Evolutionary conservation across 805 yeast species (phyloP).

Genomic region (Wickerhamiella spandovensis): DNA sequence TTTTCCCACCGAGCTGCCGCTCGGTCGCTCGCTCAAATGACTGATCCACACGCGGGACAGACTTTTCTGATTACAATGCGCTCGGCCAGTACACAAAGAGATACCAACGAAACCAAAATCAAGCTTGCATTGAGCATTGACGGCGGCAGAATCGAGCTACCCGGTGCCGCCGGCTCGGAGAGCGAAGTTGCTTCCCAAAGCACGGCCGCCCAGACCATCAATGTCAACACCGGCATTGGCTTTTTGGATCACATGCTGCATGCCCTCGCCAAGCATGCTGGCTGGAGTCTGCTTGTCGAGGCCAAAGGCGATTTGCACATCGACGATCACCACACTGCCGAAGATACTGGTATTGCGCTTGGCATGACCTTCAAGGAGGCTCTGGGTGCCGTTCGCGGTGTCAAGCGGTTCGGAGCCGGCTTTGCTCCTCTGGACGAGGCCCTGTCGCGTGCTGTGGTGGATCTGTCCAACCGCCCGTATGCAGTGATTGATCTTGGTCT

Average conservation of each 20-base stretch:
- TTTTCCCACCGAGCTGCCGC: too few relatives aligned
- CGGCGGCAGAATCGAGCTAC: slow-evolving; percentile 66
- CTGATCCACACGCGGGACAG: not conserved
- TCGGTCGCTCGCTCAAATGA: too few relatives aligned
- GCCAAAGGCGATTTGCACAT: slow-evolving; percentile 91
- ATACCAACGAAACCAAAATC: slow-evolving; percentile 88
- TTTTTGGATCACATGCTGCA: slow-evolving; percentile 95
- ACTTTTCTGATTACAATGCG: slow-evolving; percentile 12
- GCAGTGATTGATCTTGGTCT: slow-evolving; percentile 84
- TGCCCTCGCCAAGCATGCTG: slow-evolving; percentile 91
- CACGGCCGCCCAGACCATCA: slow-evolving; percentile 58
- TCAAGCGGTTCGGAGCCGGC: slow-evolving; percentile 82
- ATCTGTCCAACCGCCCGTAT: slow-evolving; percentile 82
- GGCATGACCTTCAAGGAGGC: slow-evolving; percentile 86
- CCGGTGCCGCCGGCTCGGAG: slow-evolving; percentile 36
- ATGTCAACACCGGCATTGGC: slow-evolving; percentile 84
- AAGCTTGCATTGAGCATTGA: slow-evolving; percentile 72
- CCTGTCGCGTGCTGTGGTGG: slow-evolving; percentile 88
- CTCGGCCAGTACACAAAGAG: slow-evolving; percentile 42
- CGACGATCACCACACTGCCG: slow-evolving; percentile 95
- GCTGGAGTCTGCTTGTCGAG: slow-evolving; percentile 84
- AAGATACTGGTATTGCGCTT: slow-evolving; percentile 86
- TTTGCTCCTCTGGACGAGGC: slow-evolving; percentile 97
- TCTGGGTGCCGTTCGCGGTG: slow-evolving; percentile 77
- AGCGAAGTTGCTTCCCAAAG: slow-evolving; percentile 46